Evolutionary conservation across 2,329 filamentous ascomycete genomes (phyloP), one percentile per base, ranked within the genome.

Genomic region (Rhynchosporium agropyri): DNA sequence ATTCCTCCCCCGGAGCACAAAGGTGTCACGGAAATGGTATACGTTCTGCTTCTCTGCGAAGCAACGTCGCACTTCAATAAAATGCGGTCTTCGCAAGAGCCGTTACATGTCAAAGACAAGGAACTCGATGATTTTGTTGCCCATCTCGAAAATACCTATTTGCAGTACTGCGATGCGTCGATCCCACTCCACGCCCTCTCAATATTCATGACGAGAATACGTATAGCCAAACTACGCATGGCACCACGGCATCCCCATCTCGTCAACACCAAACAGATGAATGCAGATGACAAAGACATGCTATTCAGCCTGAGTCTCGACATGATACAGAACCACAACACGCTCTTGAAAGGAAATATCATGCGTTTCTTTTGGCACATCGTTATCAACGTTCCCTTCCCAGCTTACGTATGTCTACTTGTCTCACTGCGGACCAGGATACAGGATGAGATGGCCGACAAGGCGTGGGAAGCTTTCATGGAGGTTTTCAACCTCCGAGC

Each of bases 11-110:
- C 66, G 4, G 77, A 79, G 46, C 76, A 77, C 28, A 67, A 74
- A 2, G 76, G 80, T 0, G 67, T 76, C 0, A 80, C 79, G 0
- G 80, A 82, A 55, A 82, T 82, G 79, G 67, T 76, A 0, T 77
- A 76, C 61, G 74, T 72, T 33, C 67, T 76, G 3, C 67, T 74
- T 42, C 69, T 74, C 8, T 74, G 69, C 54, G 75, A 77, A 54
- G 67, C 76, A 48, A 51, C n/a, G 26, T 63, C 15, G 49, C 66
- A n/a, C 12, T 66, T 20, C 58, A 33, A 63, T 6, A 38, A 66
- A 33, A 28, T 62, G 7, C 55, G 60, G 46, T 43, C 28, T 13
- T 48, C 28, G 8, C n/a, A 43, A 10, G 57, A 45, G 3, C 7
- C 38, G 8, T 3, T 63, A 6, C 20, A 36, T 2, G 33, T 53